Conservation (phyloP, 2,329 filamentous ascomycete genomes). For the Phyllosticta citribraziliensis region DNA sequence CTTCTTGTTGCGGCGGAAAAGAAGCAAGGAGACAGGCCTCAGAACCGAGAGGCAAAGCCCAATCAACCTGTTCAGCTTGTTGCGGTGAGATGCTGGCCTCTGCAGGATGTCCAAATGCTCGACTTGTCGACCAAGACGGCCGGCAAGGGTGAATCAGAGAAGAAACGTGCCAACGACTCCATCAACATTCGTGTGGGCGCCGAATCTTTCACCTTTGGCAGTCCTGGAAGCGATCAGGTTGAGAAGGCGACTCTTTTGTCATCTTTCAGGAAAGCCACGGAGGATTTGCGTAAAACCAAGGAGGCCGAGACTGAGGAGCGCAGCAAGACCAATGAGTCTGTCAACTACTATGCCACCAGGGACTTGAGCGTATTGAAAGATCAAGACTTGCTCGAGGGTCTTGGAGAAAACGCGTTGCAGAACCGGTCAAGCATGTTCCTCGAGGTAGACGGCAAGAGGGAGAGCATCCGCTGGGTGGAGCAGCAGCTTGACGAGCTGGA, state of each 20-base stretch:
- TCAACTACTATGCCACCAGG: conserved; percentile 74
- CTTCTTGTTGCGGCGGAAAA: conserved; percentile 89
- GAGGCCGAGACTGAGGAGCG: conserved; percentile 82
- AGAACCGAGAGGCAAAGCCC: conserved; percentile 39
- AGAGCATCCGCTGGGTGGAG: conserved; percentile 93
- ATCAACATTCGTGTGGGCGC: conserved; percentile 84
- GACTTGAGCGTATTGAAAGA: conserved; percentile 70
- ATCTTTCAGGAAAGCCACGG: conserved; percentile 84
- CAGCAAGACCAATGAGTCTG: conserved; percentile 72
- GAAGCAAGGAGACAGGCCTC: conserved; percentile 63
- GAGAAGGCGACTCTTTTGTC: conserved; percentile 76
- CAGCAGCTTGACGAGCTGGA: conserved; percentile 91
- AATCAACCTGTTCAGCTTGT: conserved; percentile 56
- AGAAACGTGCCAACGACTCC: conserved; percentile 36
- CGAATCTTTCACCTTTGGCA: conserved; percentile 91
- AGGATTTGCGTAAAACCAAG: conserved; percentile 77
- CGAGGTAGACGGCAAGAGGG: conserved; percentile 92
- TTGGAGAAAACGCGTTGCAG: conserved; percentile 59
- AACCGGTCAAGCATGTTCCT: conserved; percentile 68
- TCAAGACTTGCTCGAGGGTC: conserved; percentile 66
- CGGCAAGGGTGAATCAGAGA: not conserved
- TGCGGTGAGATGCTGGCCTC: conserved; percentile 86
- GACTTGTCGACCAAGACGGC: conserved; percentile 54
- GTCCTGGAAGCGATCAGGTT: conserved; percentile 66
- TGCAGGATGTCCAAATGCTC: conserved; percentile 86